Conservation (phyloP, 768 basidiomycete species). For the Naematelia aurantialba region DNA sequence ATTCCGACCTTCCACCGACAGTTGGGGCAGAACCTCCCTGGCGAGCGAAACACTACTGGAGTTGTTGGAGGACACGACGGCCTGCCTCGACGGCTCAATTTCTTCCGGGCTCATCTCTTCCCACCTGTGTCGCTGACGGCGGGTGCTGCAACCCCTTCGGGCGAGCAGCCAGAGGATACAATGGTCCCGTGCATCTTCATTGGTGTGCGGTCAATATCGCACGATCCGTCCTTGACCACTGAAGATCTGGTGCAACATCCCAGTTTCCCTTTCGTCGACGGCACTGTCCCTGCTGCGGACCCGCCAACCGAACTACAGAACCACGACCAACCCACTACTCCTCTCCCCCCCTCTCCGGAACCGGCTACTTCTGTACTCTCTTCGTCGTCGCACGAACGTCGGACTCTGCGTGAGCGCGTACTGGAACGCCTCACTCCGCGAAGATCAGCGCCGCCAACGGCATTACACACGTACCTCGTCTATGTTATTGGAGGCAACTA, state of each 20-base stretch:
- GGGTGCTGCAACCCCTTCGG: neutral
- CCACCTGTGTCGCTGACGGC: constrained; percentile 15
- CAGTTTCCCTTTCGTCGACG: constrained; percentile 27
- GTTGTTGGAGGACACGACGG: constrained; percentile 27
- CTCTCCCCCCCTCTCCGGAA: constrained; percentile 3
- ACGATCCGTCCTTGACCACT: constrained; percentile 23
- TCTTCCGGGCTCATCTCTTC: constrained; percentile 43
- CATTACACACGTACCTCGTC: constrained; percentile 70
- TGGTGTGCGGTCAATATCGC: constrained; percentile 29
- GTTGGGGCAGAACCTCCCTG: constrained; percentile 22
- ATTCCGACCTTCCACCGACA: constrained; percentile 26
- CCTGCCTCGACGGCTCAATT: constrained; percentile 32
- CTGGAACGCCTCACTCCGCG: constrained; percentile 47
- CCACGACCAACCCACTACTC: constrained; percentile 1
- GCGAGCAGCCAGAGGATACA: constrained; percentile 10
- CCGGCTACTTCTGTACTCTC: constrained; percentile 6
- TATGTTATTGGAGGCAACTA: constrained; percentile 86
- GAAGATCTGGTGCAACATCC: constrained; percentile 34
- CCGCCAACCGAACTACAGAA: neutral
- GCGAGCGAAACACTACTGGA: neutral
- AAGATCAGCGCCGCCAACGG: constrained; percentile 3
- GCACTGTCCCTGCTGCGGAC: constrained; percentile 9
- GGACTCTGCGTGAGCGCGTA: constrained; percentile 33
- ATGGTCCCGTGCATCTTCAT: constrained; percentile 41
- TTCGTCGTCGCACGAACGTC: constrained; percentile 8